phyloP scores from a whole-genome alignment of 2,329 filamentous ascomycete species.

The Elsinoe fawcettii region DNA sequence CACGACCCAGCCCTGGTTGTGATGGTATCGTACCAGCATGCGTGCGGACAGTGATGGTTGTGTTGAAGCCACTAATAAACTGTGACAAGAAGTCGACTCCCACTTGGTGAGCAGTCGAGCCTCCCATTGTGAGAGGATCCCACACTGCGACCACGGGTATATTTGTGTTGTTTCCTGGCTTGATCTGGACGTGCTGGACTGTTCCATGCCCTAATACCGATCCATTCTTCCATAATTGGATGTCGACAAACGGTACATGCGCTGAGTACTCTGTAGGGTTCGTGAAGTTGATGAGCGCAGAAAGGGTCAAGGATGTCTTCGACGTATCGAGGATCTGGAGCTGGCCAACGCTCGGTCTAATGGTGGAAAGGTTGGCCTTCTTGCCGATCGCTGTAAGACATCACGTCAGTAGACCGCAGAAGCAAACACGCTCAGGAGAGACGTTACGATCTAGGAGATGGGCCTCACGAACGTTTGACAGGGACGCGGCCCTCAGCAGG shows the following conservation, averaged over 20 bases:
- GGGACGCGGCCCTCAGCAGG: conserved; percentile 77
- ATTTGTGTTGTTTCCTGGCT: conserved; percentile 63
- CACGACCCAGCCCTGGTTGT: conserved; percentile 62
- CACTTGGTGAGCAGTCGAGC: conserved; percentile 51
- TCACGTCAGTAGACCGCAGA: conserved; percentile 23
- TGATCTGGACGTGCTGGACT: conserved; percentile 55
- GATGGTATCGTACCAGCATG: conserved; percentile 66
- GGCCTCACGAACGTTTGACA: conserved; percentile 75
- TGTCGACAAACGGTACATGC: conserved; percentile 67
- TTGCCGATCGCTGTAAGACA: conserved; percentile 29
- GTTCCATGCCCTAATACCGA: conserved; percentile 69
- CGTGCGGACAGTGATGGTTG: conserved; percentile 64
- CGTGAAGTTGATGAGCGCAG: conserved; percentile 70
- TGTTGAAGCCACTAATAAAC: conserved; percentile 78
- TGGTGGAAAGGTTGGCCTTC: conserved; percentile 41
- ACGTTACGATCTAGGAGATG: conserved; percentile 16
- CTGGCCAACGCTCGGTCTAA: conserved; percentile 60
- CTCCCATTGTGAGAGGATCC: conserved; percentile 60
- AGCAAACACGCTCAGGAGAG: conserved; percentile 14
- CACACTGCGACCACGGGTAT: conserved; percentile 62
- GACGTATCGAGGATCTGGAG: conserved; percentile 68
- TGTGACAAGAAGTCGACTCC: conserved; percentile 71
- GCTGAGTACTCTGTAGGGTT: conserved; percentile 88
- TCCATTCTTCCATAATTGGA: conserved; percentile 66
- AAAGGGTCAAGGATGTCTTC: conserved; percentile 59